These are phyloP conservation scores for Collybia sordida DNA, from an alignment of 768 basidiomycete species.

Conservation along the genomic window DNA sequence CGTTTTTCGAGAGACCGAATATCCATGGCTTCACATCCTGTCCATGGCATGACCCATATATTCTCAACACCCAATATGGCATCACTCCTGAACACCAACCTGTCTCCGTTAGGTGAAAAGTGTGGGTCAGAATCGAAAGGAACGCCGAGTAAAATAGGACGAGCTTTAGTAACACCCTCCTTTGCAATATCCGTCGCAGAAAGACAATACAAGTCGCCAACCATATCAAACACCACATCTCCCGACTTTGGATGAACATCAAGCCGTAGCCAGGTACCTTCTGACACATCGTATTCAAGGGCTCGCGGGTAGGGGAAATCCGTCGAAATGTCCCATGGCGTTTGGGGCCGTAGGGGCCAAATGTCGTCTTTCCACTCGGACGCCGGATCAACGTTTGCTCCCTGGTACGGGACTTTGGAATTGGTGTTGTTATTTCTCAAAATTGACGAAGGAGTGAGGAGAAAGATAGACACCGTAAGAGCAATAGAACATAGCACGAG, in stretches of 20 bases:
- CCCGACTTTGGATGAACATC: constrained; percentile 71
- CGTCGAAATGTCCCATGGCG: constrained; percentile 75
- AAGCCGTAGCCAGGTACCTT: constrained; percentile 76
- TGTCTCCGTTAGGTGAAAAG: constrained; percentile 67
- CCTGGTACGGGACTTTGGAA: constrained; percentile 16
- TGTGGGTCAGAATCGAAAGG: constrained; percentile 73
- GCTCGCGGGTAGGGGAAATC: constrained; percentile 69
- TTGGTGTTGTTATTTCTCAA: constrained; percentile 13
- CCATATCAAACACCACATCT: constrained; percentile 74
- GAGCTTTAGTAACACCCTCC: constrained; percentile 36
- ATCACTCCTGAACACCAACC: constrained; percentile 70
- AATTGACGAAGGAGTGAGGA: constrained; percentile 34
- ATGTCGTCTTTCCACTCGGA: constrained; percentile 49
- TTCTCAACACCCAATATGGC: constrained; percentile 74
- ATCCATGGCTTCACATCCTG: constrained; percentile 63
- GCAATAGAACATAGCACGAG: constrained; percentile 30
- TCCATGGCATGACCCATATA: constrained; percentile 70
- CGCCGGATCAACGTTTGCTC: constrained; percentile 26
- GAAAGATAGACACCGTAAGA: constrained; percentile 29
- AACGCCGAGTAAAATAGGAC: constrained; percentile 60
- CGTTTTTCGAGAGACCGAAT: constrained; percentile 33
- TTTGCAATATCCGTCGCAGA: constrained; percentile 37
- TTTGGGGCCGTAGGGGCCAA: constrained; percentile 61
- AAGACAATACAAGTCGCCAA: constrained; percentile 74
- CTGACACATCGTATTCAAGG: constrained; percentile 65